These are phyloP conservation scores for Suhomyces taliae DNA, from an alignment of 1,139 yeast genomes.

Conservation along the genomic window DNA sequence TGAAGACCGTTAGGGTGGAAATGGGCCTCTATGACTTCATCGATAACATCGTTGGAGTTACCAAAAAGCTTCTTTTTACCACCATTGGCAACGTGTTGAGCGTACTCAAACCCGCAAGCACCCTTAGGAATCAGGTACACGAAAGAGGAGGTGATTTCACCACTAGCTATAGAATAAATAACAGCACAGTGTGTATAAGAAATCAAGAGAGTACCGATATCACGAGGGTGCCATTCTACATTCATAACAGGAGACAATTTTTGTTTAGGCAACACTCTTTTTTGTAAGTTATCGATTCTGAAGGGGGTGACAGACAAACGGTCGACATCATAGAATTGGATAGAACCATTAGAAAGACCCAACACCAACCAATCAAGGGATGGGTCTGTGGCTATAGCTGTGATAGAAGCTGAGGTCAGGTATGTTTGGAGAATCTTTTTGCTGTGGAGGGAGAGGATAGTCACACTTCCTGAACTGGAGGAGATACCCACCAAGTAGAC, in stretches of 20 bases:
- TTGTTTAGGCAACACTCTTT: slow-evolving; percentile 48
- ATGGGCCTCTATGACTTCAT: slow-evolving; percentile 60
- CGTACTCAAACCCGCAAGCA: slow-evolving; percentile 33
- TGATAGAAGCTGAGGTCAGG: slow-evolving; percentile 63
- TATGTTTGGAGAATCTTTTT: slow-evolving; percentile 57
- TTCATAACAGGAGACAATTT: slow-evolving; percentile 61
- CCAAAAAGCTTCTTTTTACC: slow-evolving; percentile 47
- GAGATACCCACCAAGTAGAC: slow-evolving; percentile 74
- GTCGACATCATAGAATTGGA: slow-evolving; percentile 81
- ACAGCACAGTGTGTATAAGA: slow-evolving; percentile 73
- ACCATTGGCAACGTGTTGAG: slow-evolving; percentile 36
- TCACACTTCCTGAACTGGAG: slow-evolving; percentile 47
- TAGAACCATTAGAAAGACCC: slow-evolving; percentile 76
- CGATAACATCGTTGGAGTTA: slow-evolving; percentile 41
- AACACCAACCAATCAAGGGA: slow-evolving; percentile 82
- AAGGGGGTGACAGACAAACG: slow-evolving; percentile 66
- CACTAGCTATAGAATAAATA: slow-evolving; percentile 64
- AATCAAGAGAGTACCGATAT: slow-evolving; percentile 73
- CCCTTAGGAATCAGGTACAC: slow-evolving; percentile 51
- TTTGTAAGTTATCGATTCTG: slow-evolving; percentile 73
- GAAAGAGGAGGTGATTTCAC: slow-evolving; percentile 55
- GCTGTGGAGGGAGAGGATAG: slow-evolving; percentile 68
- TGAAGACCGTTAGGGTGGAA: slow-evolving; percentile 96
- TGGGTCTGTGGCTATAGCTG: slow-evolving; percentile 76
- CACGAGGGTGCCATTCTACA: slow-evolving; percentile 85